Conservation (phyloP, 2,329 filamentous ascomycete genomes). For the Sporothrix pallida region DNA sequence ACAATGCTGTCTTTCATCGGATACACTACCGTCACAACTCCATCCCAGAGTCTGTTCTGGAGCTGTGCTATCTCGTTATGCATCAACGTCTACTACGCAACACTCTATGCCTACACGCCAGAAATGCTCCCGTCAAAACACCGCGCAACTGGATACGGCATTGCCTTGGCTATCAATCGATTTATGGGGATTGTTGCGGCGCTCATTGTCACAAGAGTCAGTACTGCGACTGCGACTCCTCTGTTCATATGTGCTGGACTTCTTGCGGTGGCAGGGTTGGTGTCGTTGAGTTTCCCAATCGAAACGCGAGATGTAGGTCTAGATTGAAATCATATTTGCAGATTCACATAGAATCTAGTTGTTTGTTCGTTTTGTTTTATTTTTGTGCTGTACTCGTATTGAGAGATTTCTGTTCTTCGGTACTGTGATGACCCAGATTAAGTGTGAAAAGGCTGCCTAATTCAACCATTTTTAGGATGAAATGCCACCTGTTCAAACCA, state of each 20-base stretch:
- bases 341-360: too few species aligned
- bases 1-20: not conserved
- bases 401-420: too few species aligned
- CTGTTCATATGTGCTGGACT: not conserved
- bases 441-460: too few species aligned
- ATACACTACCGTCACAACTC: not conserved
- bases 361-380: too few species aligned
- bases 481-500: too few species aligned
- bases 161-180: not conserved
- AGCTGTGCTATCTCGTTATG: not conserved
- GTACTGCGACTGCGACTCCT: not conserved
- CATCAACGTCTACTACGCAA: slow-evolving; percentile 5
- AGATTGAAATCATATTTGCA: too few species aligned
- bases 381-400: too few species aligned
- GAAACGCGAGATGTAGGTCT: not conserved
- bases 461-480: too few species aligned
- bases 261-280: not conserved
- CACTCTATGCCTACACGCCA: not conserved
- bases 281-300: not conserved
- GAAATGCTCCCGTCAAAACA: not conserved
- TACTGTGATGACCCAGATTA: too few species aligned
- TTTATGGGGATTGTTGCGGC: not conserved
- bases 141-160: not conserved
- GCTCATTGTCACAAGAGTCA: not conserved
- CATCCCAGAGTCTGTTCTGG: not conserved